Base-by-base conservation (phyloP, 441 rosid species). In the Metrosideros polymorpha region DNA sequence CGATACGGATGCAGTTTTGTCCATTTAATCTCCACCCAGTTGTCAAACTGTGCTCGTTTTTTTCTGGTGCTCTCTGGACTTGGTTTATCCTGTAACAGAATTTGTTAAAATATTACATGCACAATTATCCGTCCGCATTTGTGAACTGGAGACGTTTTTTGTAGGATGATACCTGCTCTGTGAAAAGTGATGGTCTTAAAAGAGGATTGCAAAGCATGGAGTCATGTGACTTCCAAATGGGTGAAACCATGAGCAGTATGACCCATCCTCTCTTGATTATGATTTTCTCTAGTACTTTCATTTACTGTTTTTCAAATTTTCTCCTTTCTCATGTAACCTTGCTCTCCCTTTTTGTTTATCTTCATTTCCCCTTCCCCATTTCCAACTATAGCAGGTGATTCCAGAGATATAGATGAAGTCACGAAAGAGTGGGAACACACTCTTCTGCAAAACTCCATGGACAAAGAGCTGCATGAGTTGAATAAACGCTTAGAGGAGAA, bases 341-440 rank as follows among this genome's bases (percentile, higher is more conserved):
- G 83, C 84, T 54, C 32, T 52, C 24, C 71, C 87, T 83, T 19
- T 49, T 63, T 85, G 66, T 19, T 39, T 66, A 29, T 45, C 54
- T 43, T 30, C 55, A 82, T 55, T 85, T 84, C 61, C 25, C 77
- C 82, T 84, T 82, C 50, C 47, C 43, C 83, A 45, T 86, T 87
- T 87, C 82, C 75, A 52, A 83, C 89, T 87, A 30, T 84, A 55
- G 89, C 90, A 92, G 99, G 93, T 86, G 99, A 96, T 90, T 89
- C 97, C 32, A 91, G 90, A 86, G 98, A 96, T 89, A 89, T 95
- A 83, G 99, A 96, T 56, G 99, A 98, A 92, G 96, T 92, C 84
- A 95, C 97, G 25, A 97, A 97, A 90, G 98, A 96, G 90, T 96
- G 99, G 99, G 99, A 98, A 91, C 99, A 98, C 87, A 93, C 95